Percentiles rank a stretch among this genome's conserved stretches.
Evolutionary conservation across 148 eudicot species (phyloP).

Genomic region (Rhododendron henanense): DNA sequence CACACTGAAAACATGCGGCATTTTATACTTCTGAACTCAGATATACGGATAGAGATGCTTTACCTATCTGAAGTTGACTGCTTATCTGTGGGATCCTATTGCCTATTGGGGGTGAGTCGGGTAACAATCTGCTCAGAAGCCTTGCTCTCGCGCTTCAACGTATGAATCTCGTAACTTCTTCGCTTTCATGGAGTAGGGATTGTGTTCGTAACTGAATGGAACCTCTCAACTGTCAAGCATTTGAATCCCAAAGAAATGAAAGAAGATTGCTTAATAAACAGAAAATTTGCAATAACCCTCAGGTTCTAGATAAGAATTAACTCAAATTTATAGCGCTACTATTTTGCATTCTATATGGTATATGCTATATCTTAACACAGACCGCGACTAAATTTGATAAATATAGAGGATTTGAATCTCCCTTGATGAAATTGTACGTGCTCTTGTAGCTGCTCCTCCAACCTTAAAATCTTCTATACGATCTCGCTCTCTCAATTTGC

Average conservation of each 20-base stretch:
- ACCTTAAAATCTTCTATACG: not conserved
- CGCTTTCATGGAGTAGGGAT: not conserved
- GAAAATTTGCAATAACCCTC: not conserved
- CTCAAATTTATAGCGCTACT: not conserved
- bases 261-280: not conserved
- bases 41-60: not conserved
- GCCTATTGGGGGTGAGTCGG: not conserved
- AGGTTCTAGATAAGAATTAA: not conserved
- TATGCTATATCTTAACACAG: not conserved
- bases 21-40: not conserved
- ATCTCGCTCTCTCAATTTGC: not conserved
- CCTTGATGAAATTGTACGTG: not conserved
- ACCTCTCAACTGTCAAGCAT: not conserved
- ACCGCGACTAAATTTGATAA: not conserved
- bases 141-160: not conserved
- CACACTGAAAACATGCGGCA: not conserved
- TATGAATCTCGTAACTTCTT: not conserved
- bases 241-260: not conserved
- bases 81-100: not conserved
- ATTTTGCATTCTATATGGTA: not conserved
- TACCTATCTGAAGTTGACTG: not conserved
- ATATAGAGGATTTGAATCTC: not conserved
- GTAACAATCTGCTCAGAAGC: not conserved
- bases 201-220: not conserved
- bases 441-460: not conserved